A percentile compares a stretch with the other conserved stretches of the same genome.
Evolutionary conservation across 257 asterid genomes (phyloP).

Genomic region (Jaltomata sinuosa): DNA sequence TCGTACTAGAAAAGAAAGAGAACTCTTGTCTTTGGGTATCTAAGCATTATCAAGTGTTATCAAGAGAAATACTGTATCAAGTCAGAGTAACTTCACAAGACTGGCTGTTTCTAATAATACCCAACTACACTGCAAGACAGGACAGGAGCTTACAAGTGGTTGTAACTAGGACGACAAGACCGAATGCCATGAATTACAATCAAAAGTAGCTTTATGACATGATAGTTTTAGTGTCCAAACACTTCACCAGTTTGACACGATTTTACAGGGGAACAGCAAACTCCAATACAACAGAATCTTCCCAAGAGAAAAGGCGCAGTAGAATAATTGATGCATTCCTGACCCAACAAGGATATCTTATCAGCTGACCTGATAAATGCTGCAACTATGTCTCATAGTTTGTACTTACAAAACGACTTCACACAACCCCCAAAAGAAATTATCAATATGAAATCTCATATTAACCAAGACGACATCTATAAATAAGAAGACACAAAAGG

Average conservation of each 20-base stretch:
- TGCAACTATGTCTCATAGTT: neutral
- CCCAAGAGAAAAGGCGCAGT: neutral
- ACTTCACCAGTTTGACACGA: neutral
- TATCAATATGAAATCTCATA: neutral
- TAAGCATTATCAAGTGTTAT: neutral
- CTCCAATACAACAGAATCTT: neutral
- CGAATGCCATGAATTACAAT: neutral
- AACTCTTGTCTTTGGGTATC: neutral
- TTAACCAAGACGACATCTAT: neutral
- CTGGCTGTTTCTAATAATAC: neutral
- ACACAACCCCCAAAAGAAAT: neutral
- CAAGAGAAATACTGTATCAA: neutral
- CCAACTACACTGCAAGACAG: neutral
- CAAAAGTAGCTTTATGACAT: neutral
- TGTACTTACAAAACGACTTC: neutral
- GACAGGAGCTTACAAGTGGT: neutral
- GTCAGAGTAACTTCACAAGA: neutral
- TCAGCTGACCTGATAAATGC: neutral
- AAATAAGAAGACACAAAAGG: neutral
- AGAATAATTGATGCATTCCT: neutral
- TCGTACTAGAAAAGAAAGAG: neutral
- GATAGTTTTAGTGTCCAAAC: neutral
- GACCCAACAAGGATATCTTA: neutral
- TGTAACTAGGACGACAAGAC: neutral
- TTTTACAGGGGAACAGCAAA: neutral